A percentile compares a stretch with the other conserved stretches of the same genome.
These are phyloP conservation scores for Melanomma pulvis-pyrius DNA, from an alignment of 495 filamentous ascomycete genomes.

Conservation along the genomic window DNA sequence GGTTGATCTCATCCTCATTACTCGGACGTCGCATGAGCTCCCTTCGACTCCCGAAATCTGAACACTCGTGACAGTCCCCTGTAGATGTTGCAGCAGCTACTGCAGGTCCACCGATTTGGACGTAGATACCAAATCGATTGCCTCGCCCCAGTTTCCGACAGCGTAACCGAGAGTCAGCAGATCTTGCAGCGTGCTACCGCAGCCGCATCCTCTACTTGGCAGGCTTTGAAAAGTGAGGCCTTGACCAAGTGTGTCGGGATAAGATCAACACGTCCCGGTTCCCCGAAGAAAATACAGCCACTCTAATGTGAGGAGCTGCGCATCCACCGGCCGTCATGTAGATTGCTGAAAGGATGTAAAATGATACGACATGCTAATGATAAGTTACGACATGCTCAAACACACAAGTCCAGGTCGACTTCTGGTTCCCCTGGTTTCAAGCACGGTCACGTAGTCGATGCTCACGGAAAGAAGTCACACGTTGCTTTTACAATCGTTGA, in stretches of 20 bases:
- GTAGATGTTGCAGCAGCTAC: conserved; percentile 24
- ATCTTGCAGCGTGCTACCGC: conserved; percentile 10
- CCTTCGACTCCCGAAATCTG: not conserved
- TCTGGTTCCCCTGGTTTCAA: not conserved
- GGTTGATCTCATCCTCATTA: not conserved
- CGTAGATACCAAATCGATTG: conserved; percentile 5
- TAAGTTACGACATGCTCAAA: not conserved
- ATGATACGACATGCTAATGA: not conserved
- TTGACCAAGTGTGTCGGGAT: not conserved
- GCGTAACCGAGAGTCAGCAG: conserved; percentile 19
- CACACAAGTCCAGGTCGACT: not conserved
- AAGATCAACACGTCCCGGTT: conserved; percentile 6
- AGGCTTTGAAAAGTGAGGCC: conserved; percentile 2
- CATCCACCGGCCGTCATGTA: not conserved
- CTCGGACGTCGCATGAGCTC: not conserved
- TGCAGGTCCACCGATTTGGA: conserved; percentile 36
- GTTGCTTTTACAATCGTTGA: not conserved
- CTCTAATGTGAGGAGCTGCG: not conserved
- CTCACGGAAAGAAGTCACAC: not conserved
- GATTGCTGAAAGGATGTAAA: not conserved
- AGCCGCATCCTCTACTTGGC: not conserved
- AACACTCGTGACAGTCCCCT: conserved; percentile 14
- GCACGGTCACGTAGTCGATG: not conserved
- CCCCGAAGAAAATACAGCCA: not conserved
- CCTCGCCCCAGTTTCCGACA: conserved; percentile 3